Evolutionary conservation across 1,284 basidiomycete genomes (phyloP), one percentile per base, ranked within the genome.

Genomic region (Thecaphora thlaspeos): DNA sequence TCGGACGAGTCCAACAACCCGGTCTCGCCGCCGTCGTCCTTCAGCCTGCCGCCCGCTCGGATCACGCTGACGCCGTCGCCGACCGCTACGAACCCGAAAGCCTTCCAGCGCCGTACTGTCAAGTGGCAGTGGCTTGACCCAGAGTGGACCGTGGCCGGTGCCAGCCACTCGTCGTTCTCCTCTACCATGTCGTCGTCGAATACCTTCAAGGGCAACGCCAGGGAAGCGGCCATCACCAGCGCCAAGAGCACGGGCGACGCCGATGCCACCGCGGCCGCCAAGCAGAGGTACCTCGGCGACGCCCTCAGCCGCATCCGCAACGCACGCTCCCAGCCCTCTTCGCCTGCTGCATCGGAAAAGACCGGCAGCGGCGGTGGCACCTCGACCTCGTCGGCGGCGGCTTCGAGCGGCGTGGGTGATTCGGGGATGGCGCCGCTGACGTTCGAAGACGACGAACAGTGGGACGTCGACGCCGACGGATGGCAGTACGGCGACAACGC

Each of bases 401-500:
- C 26, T 11, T 7, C 26, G n/a, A n/a, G n/a, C n/a, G n/a, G n/a
- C n/a, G n/a, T n/a, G n/a, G n/a, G n/a, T n/a, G n/a, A n/a, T n/a
- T 48, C n/a, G 36, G 41, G 7, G 60, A 62, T 42, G n/a, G n/a
- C 7, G 11, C 26, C 26, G 26, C 53, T 12, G 32, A 18, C 11
- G 43, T 30, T 0, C 46, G 41, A 2, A 39, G 21, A n/a, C 30
- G 53, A 51, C 7, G 43, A 49, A 10, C 58, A 52, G 18, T 66
- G 56, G 61, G 61, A 64, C 34, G 94, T 91, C 0, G 92, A 96
- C 75, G 74, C 82, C 1, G 90, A 94, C 54, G 92, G 92, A 1
- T 95, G 92, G 92, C 84, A 92, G 28, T 95, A 92, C 75, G 89
- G 87, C 3, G 93, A 94, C 72, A 96, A 96, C 79, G 93, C 94